Evolutionary conservation across 2,329 filamentous ascomycete species (phyloP).

Genomic region (Fusarium tricinctum): DNA sequence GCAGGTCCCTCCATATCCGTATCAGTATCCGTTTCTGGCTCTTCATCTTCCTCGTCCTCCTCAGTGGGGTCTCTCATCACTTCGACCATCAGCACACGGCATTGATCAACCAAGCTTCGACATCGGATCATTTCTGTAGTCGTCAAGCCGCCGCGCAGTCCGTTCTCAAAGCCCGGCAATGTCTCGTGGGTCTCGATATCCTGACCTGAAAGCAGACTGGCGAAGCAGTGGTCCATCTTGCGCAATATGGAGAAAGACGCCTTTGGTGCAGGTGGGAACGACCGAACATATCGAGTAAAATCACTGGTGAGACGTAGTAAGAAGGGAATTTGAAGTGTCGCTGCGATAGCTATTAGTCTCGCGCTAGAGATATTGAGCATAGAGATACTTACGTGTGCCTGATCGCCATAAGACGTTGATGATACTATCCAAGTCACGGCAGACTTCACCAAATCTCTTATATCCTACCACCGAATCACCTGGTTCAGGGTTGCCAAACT

Average conservation of each 20-base stretch:
- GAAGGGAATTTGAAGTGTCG: conserved; percentile 81
- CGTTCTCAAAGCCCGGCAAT: conserved; percentile 78
- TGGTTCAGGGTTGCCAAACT: conserved; percentile 62
- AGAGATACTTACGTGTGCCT: conserved; percentile 77
- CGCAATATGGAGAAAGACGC: conserved; percentile 77
- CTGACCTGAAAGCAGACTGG: conserved; percentile 77
- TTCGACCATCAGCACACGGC: conserved; percentile 78
- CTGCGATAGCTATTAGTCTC: conserved; percentile 26
- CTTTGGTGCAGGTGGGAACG: conserved; percentile 74
- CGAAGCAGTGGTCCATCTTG: conserved; percentile 88
- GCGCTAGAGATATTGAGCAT: no score
- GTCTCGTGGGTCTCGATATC: conserved; percentile 75
- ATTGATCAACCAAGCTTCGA: conserved; percentile 83
- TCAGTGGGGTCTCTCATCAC: conserved; percentile 67
- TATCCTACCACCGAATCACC: conserved; percentile 67
- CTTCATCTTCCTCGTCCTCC: conserved; percentile 54
- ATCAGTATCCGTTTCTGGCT: conserved; percentile 53
- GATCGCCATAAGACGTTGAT: conserved; percentile 89
- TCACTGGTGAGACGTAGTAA: conserved; percentile 83
- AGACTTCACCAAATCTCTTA: conserved; percentile 76
- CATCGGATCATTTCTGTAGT: conserved; percentile 89
- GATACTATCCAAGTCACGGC: conserved; percentile 78
- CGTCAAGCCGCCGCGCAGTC: conserved; percentile 75
- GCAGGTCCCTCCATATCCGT: conserved; percentile 47
- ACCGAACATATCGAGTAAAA: conserved; percentile 77